Evolutionary conservation across 2,329 filamentous ascomycete species (phyloP).

Genomic region (Dothideomycetes sp.): DNA sequence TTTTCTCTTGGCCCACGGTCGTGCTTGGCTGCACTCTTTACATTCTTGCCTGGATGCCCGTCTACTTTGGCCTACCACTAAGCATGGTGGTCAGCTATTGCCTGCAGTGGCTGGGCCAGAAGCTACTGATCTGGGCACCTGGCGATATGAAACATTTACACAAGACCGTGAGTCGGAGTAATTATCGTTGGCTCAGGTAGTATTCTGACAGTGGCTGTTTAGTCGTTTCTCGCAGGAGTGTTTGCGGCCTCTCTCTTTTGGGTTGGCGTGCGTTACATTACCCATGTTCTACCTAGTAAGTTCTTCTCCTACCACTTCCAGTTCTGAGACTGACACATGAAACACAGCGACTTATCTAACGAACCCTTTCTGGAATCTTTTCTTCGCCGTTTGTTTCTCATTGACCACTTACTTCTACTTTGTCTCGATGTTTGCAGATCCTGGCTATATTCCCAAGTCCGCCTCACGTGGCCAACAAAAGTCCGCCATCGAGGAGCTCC

Average conservation of each 20-base stretch:
- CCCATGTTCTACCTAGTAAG: slow-evolving; percentile 58
- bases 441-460: slow-evolving; percentile 85
- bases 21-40: slow-evolving; percentile 61
- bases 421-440: slow-evolving; percentile 75
- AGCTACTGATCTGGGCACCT: slow-evolving; percentile 71
- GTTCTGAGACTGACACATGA: slow-evolving; percentile 14
- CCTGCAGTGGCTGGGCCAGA: slow-evolving; percentile 67
- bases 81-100: slow-evolving; percentile 54
- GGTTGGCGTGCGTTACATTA: slow-evolving; percentile 65
- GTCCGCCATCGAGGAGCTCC: slow-evolving; percentile 74
- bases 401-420: slow-evolving; percentile 79
- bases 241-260: slow-evolving; percentile 81
- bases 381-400: slow-evolving; percentile 54
- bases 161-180: slow-evolving; percentile 67
- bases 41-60: slow-evolving; percentile 60
- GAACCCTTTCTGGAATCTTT: slow-evolving; percentile 66
- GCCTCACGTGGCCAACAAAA: slow-evolving; percentile 84
- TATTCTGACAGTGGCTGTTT: not conserved
- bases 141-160: slow-evolving; percentile 83
- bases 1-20: slow-evolving; percentile 80
- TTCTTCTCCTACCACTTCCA: slow-evolving; percentile 5
- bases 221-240: slow-evolving; percentile 89
- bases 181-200: too few species aligned
- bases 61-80: slow-evolving; percentile 67
- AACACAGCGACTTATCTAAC: slow-evolving; percentile 50